Conservation (phyloP, 805 yeast genomes). For the Cyberlindnera nakhonratchasimensis region DNA sequence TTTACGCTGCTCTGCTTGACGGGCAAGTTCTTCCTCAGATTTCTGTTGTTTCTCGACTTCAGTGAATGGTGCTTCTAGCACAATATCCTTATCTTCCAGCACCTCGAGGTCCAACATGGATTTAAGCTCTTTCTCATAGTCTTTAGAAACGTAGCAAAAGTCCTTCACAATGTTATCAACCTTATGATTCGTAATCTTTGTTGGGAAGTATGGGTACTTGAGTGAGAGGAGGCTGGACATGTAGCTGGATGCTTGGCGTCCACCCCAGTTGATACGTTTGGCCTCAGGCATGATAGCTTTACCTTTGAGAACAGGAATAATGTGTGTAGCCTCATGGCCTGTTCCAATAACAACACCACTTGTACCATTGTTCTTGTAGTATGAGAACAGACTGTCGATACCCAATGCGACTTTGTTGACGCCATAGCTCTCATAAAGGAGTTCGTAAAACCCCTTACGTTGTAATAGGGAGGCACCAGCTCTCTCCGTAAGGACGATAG, state of each 20-base stretch:
- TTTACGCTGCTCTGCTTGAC: conserved; percentile 72
- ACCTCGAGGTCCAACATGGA: conserved; percentile 55
- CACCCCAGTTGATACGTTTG: conserved; percentile 91
- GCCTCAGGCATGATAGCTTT: conserved; percentile 61
- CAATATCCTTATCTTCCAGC: conserved; percentile 66
- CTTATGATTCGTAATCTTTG: conserved; percentile 61
- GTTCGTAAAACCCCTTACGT: conserved; percentile 70
- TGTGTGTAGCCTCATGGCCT: conserved; percentile 77
- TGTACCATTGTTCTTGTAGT: conserved; percentile 53
- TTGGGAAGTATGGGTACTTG: conserved; percentile 91
- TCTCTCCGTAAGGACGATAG: conserved; percentile 76
- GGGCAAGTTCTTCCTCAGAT: conserved; percentile 74
- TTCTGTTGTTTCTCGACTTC: conserved; percentile 67
- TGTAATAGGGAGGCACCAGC: conserved; percentile 69
- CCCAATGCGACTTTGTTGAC: conserved; percentile 78
- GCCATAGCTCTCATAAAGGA: conserved; percentile 79
- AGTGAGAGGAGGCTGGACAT: conserved; percentile 60
- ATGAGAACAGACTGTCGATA: conserved; percentile 78
- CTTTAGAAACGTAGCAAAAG: conserved; percentile 70
- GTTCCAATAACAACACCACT: conserved; percentile 77
- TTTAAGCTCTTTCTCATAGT: conserved; percentile 63
- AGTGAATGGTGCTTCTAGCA: conserved; percentile 77
- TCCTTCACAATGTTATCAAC: conserved; percentile 66
- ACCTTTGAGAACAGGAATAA: conserved; percentile 79
- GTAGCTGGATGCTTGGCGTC: conserved; percentile 64